Conservation (phyloP, 2,329 filamentous ascomycete genomes). For the Clonostachys sp. region DNA sequence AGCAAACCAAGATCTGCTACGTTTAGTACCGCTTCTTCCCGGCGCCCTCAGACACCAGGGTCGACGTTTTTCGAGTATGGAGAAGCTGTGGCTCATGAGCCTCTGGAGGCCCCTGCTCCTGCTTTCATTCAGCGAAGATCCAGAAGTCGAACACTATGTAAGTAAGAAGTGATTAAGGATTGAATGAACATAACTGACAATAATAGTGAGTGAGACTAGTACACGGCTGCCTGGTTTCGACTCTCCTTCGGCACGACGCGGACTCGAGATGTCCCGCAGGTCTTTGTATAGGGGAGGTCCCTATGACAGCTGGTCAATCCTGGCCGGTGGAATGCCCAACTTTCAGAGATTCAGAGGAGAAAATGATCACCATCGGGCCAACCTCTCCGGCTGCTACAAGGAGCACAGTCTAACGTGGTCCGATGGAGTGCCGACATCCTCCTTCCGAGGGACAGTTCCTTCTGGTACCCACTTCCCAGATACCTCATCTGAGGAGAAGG, state of each 20-base stretch:
- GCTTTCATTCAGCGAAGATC: too few species aligned
- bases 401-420: not conserved
- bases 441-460: not conserved
- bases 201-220: not conserved
- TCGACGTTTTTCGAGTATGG: constrained; percentile 6
- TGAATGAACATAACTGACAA: constrained; percentile 8
- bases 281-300: not conserved
- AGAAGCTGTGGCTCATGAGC: not conserved
- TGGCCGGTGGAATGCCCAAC: not conserved
- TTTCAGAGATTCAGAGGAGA: not conserved
- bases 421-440: not conserved
- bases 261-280: not conserved
- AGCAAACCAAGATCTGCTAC: constrained; percentile 19
- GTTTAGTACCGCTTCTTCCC: constrained; percentile 17
- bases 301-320: constrained; percentile 1
- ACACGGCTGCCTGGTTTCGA: constrained; percentile 4
- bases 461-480: not conserved
- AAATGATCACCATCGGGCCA: not conserved
- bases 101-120: too few species aligned
- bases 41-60: constrained; percentile 15
- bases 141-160: too few species aligned
- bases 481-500: constrained; percentile 12
- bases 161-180: not conserved
- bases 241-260: constrained; percentile 5
- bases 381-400: not conserved